phyloP scores from a whole-genome alignment of 768 basidiomycete genomes.

The Russula dissimulans region DNA sequence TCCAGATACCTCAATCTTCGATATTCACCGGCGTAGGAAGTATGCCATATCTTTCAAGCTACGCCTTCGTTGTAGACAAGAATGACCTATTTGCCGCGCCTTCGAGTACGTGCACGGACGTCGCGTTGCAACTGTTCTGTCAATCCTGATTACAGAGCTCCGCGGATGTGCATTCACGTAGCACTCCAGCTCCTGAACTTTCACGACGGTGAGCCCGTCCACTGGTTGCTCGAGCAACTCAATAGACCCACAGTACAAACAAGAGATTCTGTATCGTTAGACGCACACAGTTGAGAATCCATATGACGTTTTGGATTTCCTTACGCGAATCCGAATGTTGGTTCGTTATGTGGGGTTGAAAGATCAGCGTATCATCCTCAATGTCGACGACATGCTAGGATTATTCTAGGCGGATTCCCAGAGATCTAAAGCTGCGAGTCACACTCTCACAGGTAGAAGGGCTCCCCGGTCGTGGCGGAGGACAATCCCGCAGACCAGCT shows the following conservation, averaged over 20 bases:
- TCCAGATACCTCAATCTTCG: not conserved
- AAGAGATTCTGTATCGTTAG: not conserved
- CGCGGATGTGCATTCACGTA: not conserved
- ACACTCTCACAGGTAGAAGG: not conserved
- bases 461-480: not conserved
- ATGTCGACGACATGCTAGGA: not conserved
- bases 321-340: no score
- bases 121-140: not conserved
- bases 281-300: not conserved
- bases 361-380: not conserved
- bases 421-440: not conserved
- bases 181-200: not conserved
- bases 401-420: not conserved
- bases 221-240: not conserved
- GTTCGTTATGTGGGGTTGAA: no score
- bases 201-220: not conserved
- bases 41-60: not conserved
- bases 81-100: not conserved
- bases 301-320: no score
- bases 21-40: not conserved
- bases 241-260: not conserved
- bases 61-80: not conserved
- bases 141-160: not conserved
- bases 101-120: not conserved
- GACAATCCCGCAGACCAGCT: not conserved